Evolutionary conservation across 371 early-diverging fungal species (phyloP).

Genomic region (Smittium culicis): DNA sequence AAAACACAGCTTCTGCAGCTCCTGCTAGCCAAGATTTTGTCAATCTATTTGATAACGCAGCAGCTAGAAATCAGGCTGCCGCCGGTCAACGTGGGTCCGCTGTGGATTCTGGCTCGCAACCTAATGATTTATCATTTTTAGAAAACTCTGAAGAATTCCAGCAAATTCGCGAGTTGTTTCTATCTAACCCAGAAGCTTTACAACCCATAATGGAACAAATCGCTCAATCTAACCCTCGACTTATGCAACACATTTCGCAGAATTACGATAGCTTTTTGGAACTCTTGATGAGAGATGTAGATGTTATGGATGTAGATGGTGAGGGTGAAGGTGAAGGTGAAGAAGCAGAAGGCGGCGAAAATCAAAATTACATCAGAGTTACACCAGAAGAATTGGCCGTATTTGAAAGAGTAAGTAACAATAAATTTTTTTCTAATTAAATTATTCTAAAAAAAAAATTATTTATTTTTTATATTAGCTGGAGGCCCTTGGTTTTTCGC

Average conservation of each 20-base stretch:
- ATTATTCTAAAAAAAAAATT: too few species aligned
- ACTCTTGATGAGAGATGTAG: slow-evolving; percentile 40
- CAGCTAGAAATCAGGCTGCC: slow-evolving; percentile 16
- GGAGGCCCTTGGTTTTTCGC: slow-evolving; percentile 77
- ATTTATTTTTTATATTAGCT: slow-evolving; percentile 29
- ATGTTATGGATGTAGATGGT: slow-evolving; percentile 16
- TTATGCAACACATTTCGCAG: slow-evolving; percentile 56
- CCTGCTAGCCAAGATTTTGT: slow-evolving; percentile 30
- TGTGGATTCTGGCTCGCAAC: too few species aligned
- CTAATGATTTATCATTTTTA: slow-evolving; percentile 26
- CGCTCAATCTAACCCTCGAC: slow-evolving; percentile 68
- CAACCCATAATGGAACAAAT: slow-evolving; percentile 75
- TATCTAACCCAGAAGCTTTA: slow-evolving; percentile 70
- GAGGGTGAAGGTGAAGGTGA: slow-evolving; percentile 26
- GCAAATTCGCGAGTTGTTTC: slow-evolving; percentile 74
- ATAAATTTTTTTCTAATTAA: too few species aligned
- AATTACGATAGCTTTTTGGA: slow-evolving; percentile 73
- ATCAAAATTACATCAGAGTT: slow-evolving; percentile 56
- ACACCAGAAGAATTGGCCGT: slow-evolving; percentile 84
- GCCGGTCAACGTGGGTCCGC: slow-evolving; percentile 15
- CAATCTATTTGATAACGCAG: slow-evolving; percentile 6
- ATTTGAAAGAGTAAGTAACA: slow-evolving; percentile 50
- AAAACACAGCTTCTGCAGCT: not conserved
- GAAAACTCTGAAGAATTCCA: slow-evolving; percentile 77
- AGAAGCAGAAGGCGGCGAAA: slow-evolving; percentile 35